Evolutionary conservation across 306 rosid genomes (phyloP).

Genomic region (Pachyrhizus erosus): DNA sequence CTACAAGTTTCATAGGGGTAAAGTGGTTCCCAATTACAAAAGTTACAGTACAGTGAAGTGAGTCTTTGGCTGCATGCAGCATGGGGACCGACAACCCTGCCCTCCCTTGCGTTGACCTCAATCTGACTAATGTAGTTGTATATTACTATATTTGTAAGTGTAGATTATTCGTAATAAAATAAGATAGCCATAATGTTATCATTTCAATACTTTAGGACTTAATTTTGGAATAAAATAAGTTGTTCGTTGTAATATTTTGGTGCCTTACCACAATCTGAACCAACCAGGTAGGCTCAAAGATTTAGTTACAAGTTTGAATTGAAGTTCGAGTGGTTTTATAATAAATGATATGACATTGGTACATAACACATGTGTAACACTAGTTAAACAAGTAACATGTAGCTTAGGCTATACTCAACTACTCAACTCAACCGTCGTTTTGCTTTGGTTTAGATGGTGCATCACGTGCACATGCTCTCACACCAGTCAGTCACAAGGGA

Average conservation of each 20-base stretch:
- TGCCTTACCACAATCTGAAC: neutral
- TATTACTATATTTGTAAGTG: neutral
- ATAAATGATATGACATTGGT: slow-evolving; percentile 23
- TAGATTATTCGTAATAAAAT: neutral
- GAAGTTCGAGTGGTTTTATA: neutral
- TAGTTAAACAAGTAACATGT: slow-evolving; percentile 43
- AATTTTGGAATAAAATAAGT: neutral
- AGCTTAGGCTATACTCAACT: slow-evolving; percentile 52
- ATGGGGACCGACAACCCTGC: slow-evolving; percentile 51
- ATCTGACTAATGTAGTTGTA: slow-evolving; percentile 30
- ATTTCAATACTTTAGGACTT: neutral
- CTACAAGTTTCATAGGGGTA: neutral
- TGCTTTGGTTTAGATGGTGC: slow-evolving; percentile 24
- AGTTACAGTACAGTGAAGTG: neutral
- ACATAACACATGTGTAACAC: slow-evolving; percentile 33
- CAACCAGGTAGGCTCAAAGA: neutral
- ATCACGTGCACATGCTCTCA: slow-evolving; percentile 50
- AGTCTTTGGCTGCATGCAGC: slow-evolving; percentile 37
- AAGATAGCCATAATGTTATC: neutral
- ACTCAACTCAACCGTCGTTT: slow-evolving; percentile 50
- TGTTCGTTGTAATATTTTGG: neutral
- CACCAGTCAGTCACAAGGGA: slow-evolving; percentile 53
- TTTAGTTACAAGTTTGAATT: slow-evolving; percentile 12
- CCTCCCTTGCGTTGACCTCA: slow-evolving; percentile 46
- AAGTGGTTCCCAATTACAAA: slow-evolving; percentile 7